phyloP scores from a whole-genome alignment of 2,329 filamentous ascomycete species.

The Spiromastix sp. region DNA sequence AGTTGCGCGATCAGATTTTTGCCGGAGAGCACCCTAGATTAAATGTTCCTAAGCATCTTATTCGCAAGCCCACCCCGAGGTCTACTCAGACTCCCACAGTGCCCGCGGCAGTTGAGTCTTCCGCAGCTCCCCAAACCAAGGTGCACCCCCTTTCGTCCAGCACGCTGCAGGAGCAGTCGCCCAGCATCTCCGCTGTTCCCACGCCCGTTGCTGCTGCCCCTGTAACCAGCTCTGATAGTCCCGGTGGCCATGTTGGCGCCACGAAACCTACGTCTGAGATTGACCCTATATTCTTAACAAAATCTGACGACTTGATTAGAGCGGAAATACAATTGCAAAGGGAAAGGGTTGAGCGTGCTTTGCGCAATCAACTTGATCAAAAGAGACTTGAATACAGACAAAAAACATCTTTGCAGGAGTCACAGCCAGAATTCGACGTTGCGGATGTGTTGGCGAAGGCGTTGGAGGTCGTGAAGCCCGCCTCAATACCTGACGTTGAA shows the following conservation, averaged over 20 bases:
- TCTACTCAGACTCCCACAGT: conserved; percentile 23
- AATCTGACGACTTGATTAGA: conserved; percentile 73
- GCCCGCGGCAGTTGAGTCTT: conserved; percentile 15
- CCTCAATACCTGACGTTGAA: conserved; percentile 46
- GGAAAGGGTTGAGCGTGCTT: conserved; percentile 63
- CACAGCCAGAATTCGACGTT: conserved; percentile 57
- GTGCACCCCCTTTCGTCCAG: conserved; percentile 8
- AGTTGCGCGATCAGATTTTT: conserved; percentile 69
- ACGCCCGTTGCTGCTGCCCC: conserved; percentile 12
- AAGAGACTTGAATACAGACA: conserved; percentile 40
- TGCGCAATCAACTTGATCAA: conserved; percentile 70
- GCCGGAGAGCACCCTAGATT: conserved; percentile 57
- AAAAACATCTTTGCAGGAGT: conserved; percentile 41
- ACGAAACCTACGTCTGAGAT: conserved; percentile 54
- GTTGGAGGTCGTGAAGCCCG: conserved; percentile 58
- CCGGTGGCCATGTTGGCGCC: conserved; percentile 12
- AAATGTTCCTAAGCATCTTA: conserved; percentile 46
- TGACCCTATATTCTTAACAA: conserved; percentile 73
- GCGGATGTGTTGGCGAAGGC: conserved; percentile 63
- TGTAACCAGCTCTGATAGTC: conserved; percentile 15
- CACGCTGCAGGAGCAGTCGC: conserved; percentile 9
- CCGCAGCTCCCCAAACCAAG: conserved; percentile 12
- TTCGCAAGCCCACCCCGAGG: conserved; percentile 30
- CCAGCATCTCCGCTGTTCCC: conserved; percentile 14
- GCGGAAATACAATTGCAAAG: conserved; percentile 73